A percentile compares a stretch with the other conserved stretches of the same genome.
Conservation (phyloP, 1,284 basidiomycete species). For the Sporisorium graminicola region DNA sequence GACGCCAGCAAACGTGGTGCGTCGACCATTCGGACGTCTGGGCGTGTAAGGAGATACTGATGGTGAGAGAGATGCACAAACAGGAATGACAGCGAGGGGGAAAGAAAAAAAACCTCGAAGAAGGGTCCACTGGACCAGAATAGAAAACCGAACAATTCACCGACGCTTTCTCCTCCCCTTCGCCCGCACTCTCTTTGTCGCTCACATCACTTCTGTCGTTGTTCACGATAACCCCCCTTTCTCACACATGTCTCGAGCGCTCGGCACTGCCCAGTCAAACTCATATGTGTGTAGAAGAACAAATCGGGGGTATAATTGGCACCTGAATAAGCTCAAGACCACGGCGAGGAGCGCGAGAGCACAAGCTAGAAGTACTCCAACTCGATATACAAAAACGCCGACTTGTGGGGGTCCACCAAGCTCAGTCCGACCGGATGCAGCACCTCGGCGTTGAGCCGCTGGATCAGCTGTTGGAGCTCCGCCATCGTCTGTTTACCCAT, state of each 20-base stretch:
- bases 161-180: background rate
- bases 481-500: slow-evolving; percentile 79
- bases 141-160: slow-evolving; percentile 10
- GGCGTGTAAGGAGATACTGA: too few species aligned
- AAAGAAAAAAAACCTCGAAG: background rate
- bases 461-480: slow-evolving; percentile 76
- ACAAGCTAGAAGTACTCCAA: slow-evolving; percentile 68
- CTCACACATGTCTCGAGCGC: too few species aligned
- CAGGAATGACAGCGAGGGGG: background rate
- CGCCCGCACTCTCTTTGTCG: too few species aligned
- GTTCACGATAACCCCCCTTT: background rate
- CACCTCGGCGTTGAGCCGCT: slow-evolving; percentile 76
- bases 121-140: background rate
- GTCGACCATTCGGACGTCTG: too few species aligned
- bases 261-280: background rate
- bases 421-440: slow-evolving; percentile 85
- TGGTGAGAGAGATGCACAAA: too few species aligned
- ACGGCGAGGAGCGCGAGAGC: too few species aligned
- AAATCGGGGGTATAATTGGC: slow-evolving; percentile 1
- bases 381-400: slow-evolving; percentile 81
- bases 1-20: too few species aligned
- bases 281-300: background rate
- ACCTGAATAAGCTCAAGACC: too few species aligned
- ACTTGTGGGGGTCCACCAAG: slow-evolving; percentile 81
- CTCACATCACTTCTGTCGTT: background rate